phyloP scores from a whole-genome alignment of 2,329 filamentous ascomycete species.

The Fusarium keratoplasticum region DNA sequence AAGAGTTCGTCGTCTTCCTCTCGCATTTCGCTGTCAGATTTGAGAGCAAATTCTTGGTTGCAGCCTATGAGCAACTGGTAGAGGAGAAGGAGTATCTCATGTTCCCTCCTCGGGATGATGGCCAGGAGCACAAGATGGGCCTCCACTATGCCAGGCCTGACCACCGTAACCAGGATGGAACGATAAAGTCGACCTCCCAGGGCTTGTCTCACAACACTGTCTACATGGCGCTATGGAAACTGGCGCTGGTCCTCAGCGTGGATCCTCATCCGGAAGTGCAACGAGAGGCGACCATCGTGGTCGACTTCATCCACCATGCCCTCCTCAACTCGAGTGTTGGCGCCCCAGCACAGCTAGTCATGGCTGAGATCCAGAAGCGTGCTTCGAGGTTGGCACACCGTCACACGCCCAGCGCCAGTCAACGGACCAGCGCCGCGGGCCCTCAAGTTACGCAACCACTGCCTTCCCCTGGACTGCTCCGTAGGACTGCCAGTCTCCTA shows the following conservation, averaged over 20 bases:
- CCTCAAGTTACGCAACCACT: constrained; percentile 55
- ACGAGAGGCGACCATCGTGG: constrained; percentile 82
- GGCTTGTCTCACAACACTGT: constrained; percentile 86
- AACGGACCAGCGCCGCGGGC: constrained; percentile 58
- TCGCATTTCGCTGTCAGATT: constrained; percentile 92
- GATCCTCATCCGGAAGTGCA: constrained; percentile 96
- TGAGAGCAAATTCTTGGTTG: constrained; percentile 90
- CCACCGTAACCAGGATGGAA: constrained; percentile 67
- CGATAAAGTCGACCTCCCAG: constrained; percentile 66
- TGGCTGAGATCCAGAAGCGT: constrained; percentile 76
- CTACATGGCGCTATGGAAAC: constrained; percentile 94
- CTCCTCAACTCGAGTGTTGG: constrained; percentile 83
- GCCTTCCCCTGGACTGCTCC: constrained; percentile 68
- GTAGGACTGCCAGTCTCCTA: constrained; percentile 72
- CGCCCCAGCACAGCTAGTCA: constrained; percentile 74
- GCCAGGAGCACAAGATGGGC: constrained; percentile 70
- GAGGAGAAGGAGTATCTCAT: constrained; percentile 81
- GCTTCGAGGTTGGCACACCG: constrained; percentile 60
- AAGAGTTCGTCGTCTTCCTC: constrained; percentile 92
- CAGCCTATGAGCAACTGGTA: constrained; percentile 88
- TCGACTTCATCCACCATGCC: constrained; percentile 85
- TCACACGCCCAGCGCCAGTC: constrained; percentile 54
- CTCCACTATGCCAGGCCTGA: constrained; percentile 70
- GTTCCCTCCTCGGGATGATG: constrained; percentile 66
- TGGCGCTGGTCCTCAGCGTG: constrained; percentile 88